Base-by-base conservation (phyloP, 306 rosid genomes). In the Quercus robur region DNA sequence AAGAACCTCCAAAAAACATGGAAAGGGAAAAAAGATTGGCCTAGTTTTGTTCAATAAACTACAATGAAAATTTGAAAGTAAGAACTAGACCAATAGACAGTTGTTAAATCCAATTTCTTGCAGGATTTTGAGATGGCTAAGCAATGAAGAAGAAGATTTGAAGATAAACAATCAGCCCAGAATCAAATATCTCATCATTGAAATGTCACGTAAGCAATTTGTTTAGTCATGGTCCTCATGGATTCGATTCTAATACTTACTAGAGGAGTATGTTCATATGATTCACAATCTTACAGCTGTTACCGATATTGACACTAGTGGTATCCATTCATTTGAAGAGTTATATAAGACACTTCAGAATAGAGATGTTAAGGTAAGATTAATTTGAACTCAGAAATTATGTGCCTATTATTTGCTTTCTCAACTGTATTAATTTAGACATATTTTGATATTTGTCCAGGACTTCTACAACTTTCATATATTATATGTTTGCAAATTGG, bases 41-140 rank as follows among this genome's bases (percentile, higher is more conserved):
- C 44, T 81, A 20, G 49, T 23, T 61, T 68, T 18, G 73, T 63
- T 15, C 2, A 55, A 76, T 30, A 6, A 20, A 14, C 33, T 59
- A 30, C 71, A 4, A 17, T 31, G 9, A 30, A 15, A 26, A 66
- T 66, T 31, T 66, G 38, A 17, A 8, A 17, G 17, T 13, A 7
- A 31, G 25, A 75, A 20, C 12, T 51, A 78, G 66, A 58, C 46
- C 78, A 68, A 3, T 59, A 11, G 41, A 41, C 46, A 8, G 46
- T 41, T 41, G 46, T 41, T 20, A 63, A 3, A 75, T 57, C 13
- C 13, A 49, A 56, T 28, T 72, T 51, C 4, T 56, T 73, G 62
- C 85, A 95, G 97, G 81, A 90, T 90, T 78, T 78, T 91, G 88
- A 90, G 97, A 82, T 91, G 90, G 97, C 75, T 93, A 23, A 33